Conservation (phyloP, 2,329 filamentous ascomycete species). For the Monosporascus sp. region DNA sequence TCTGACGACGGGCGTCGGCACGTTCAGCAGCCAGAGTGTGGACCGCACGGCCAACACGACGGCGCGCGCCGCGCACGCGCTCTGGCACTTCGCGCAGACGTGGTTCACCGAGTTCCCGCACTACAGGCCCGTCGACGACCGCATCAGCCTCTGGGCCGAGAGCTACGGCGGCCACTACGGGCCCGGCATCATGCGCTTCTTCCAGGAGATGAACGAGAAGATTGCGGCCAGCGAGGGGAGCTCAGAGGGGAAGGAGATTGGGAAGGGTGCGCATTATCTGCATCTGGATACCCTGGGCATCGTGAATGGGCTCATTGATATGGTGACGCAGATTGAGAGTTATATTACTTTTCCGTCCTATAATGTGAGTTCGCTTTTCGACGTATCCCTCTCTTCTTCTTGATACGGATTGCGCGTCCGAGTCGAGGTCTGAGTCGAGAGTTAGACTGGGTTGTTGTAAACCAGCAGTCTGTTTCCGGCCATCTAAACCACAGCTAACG, state of each 20-base stretch:
- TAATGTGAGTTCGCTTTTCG: slow-evolving; percentile 32
- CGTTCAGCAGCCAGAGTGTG: slow-evolving; percentile 53
- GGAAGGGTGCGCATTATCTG: slow-evolving; percentile 23
- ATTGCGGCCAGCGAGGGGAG: slow-evolving; percentile 39
- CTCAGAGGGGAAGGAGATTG: background rate
- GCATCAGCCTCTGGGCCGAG: slow-evolving; percentile 59
- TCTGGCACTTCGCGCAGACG: slow-evolving; percentile 62
- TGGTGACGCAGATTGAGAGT: slow-evolving; percentile 46
- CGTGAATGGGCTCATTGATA: slow-evolving; percentile 67
- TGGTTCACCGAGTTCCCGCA: slow-evolving; percentile 56
- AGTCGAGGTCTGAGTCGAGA: too few relatives aligned
- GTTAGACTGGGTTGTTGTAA: too few relatives aligned
- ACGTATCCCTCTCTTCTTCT: background rate
- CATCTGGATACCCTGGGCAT: slow-evolving; percentile 62
- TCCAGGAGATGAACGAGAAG: slow-evolving; percentile 56
- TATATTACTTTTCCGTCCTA: slow-evolving; percentile 26
- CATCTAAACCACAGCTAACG: too few relatives aligned
- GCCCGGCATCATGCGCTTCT: slow-evolving; percentile 55
- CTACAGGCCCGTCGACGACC: slow-evolving; percentile 43
- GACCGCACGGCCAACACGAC: slow-evolving; percentile 52
- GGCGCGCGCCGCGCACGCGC: slow-evolving; percentile 49
- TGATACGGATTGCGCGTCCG: too few relatives aligned
- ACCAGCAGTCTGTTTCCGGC: too few relatives aligned
- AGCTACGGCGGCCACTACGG: slow-evolving; percentile 69
- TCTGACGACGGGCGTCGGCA: slow-evolving; percentile 15